phyloP scores from a whole-genome alignment of 2,329 filamentous ascomycete species.

The Clonostachys byssicola region DNA sequence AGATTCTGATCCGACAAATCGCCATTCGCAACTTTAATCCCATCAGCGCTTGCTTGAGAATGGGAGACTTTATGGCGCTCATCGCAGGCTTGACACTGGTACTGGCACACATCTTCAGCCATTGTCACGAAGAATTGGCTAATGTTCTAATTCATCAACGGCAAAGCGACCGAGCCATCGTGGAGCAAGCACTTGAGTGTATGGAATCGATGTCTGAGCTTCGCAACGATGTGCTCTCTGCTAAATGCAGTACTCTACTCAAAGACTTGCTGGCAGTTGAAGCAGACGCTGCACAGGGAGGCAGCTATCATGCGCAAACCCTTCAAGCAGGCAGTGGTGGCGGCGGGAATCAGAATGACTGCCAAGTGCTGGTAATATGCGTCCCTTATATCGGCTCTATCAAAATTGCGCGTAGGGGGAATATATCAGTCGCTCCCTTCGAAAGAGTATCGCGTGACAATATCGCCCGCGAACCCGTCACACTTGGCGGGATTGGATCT shows the following conservation, averaged over 20 bases:
- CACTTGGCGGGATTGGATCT: background rate
- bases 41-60: constrained; percentile 21
- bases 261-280: background rate
- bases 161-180: background rate
- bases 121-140: background rate
- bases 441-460: background rate
- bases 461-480: background rate
- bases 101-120: constrained; percentile 13
- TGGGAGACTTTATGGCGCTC: constrained; percentile 29
- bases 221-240: background rate
- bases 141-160: background rate
- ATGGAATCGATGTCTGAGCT: background rate
- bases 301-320: background rate
- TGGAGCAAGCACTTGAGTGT: background rate
- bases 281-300: background rate
- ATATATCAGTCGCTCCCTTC: background rate
- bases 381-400: background rate
- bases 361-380: background rate
- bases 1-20: constrained; percentile 28
- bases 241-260: background rate
- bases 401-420: background rate
- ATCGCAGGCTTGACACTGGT: constrained; percentile 28
- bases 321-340: background rate
- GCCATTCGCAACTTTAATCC: constrained; percentile 20
- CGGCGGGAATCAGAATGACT: background rate